phyloP scores from a whole-genome alignment of 1,284 basidiomycete species.

The Trichosporon sp. region DNA sequence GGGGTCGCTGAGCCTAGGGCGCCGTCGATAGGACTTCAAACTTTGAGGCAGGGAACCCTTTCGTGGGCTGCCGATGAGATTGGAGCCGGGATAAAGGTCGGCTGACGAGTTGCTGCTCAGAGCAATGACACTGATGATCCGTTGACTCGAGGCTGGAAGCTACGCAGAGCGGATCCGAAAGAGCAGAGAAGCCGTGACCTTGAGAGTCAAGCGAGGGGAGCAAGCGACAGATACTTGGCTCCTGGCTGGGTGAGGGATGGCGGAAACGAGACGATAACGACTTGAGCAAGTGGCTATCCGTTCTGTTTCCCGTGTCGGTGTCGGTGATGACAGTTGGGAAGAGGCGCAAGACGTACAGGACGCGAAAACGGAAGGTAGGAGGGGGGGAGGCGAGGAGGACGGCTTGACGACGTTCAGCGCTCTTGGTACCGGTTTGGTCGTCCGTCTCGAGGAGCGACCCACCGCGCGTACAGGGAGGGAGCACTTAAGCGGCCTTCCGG shows the following conservation, averaged over 20 bases:
- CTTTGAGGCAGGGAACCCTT: background rate
- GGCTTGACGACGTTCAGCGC: background rate
- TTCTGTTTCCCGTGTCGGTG: background rate
- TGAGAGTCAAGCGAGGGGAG: background rate
- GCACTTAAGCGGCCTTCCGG: background rate
- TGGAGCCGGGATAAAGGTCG: background rate
- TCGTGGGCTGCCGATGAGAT: background rate
- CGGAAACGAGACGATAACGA: background rate
- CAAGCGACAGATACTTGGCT: conserved; percentile 1
- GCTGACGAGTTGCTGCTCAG: background rate
- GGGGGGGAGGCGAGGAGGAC: background rate
- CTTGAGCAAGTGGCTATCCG: background rate
- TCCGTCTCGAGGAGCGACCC: background rate
- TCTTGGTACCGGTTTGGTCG: conserved; percentile 3
- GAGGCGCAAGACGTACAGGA: background rate
- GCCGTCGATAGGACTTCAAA: background rate
- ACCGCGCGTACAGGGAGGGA: background rate
- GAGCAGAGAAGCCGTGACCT: background rate
- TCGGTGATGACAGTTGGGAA: background rate
- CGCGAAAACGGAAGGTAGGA: background rate
- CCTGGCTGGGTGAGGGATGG: background rate
- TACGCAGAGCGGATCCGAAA: background rate
- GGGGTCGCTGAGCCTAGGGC: background rate
- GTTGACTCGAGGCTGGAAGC: background rate
- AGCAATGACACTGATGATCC: background rate